phyloP scores from a whole-genome alignment of 805 yeast genomes.

The Wickerhamomyces canadensis region DNA sequence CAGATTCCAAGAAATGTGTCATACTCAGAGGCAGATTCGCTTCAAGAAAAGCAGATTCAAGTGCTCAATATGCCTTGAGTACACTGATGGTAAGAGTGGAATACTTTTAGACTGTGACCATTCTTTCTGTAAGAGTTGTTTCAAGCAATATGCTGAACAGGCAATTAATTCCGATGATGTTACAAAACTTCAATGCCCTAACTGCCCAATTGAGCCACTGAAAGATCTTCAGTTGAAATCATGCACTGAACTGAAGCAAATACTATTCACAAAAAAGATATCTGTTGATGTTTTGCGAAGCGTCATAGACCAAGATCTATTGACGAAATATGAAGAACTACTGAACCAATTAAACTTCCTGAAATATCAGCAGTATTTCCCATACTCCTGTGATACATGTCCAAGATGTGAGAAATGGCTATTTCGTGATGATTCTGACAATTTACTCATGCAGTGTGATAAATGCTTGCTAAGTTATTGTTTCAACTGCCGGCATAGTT shows the following conservation, averaged over 20 bases:
- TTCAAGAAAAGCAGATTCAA: conserved; percentile 35
- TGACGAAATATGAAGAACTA: conserved; percentile 35
- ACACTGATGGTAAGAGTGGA: conserved; percentile 39
- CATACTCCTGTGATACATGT: conserved; percentile 45
- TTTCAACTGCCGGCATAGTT: conserved; percentile 48
- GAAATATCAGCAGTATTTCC: conserved; percentile 38
- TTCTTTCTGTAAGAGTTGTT: conserved; percentile 42
- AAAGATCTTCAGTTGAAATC: conserved; percentile 19
- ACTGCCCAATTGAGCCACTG: conserved; percentile 28
- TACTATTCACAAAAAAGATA: conserved; percentile 38
- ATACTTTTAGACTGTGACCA: conserved; percentile 39
- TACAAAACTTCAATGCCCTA: conserved; percentile 52
- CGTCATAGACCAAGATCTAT: conserved; percentile 25
- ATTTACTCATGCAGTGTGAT: conserved; percentile 42
- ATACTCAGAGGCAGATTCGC: conserved; percentile 17
- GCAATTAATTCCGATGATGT: conserved; percentile 44
- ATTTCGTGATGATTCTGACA: conserved; percentile 40
- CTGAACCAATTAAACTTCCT: conserved; percentile 36
- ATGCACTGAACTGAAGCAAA: conserved; percentile 27
- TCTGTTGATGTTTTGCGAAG: conserved; percentile 28
- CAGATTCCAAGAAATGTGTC: conserved; percentile 21
- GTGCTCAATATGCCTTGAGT: conserved; percentile 55
- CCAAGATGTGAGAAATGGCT: conserved; percentile 47
- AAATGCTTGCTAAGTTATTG: conserved; percentile 51
- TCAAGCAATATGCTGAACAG: conserved; percentile 35